These are phyloP conservation scores for Gonium pectorale DNA, from an alignment of 139 green algal genomes.

Conservation along the genomic window DNA sequence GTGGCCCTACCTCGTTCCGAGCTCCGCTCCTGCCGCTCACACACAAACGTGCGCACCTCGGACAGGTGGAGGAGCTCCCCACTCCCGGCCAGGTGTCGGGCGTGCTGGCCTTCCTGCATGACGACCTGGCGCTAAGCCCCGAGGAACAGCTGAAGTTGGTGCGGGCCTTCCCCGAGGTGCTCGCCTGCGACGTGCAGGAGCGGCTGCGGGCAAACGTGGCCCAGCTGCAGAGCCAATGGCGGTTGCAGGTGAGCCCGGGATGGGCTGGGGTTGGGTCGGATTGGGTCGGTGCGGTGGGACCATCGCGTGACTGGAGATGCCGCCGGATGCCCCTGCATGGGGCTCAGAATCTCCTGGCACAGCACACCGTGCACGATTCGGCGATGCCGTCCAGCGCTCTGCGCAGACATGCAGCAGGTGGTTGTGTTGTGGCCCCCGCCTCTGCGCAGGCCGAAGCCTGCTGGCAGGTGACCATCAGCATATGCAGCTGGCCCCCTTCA, in stretches of 20 bases:
- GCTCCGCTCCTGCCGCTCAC: background rate
- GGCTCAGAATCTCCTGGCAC: too few relatives aligned
- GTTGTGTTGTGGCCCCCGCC: too few relatives aligned
- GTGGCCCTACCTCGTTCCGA: too few relatives aligned
- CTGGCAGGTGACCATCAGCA: too few relatives aligned
- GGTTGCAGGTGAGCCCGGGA: conserved; percentile 47
- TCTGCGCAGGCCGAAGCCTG: too few relatives aligned
- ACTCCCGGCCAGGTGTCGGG: conserved; percentile 15
- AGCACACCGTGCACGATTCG: too few relatives aligned
- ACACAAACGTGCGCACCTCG: too few relatives aligned
- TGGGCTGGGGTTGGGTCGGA: background rate
- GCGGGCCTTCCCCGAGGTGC: conserved; percentile 64
- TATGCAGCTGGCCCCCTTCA: too few relatives aligned
- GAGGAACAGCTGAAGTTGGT: conserved; percentile 44
- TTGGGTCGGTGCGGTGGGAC: too few relatives aligned
- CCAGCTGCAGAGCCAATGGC: conserved; percentile 64
- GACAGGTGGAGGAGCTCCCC: conserved; percentile 51
- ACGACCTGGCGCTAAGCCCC: conserved; percentile 45
- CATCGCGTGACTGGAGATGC: background rate
- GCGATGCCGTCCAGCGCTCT: too few relatives aligned
- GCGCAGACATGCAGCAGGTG: too few relatives aligned
- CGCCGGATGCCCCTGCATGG: too few relatives aligned
- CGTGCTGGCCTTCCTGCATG: conserved; percentile 46
- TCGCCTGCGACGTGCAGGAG: conserved; percentile 56
- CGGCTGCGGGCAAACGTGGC: conserved; percentile 56